Evolutionary conservation across 2,329 filamentous ascomycete species (phyloP).

Genomic region (Plectosphaerella plurivora): DNA sequence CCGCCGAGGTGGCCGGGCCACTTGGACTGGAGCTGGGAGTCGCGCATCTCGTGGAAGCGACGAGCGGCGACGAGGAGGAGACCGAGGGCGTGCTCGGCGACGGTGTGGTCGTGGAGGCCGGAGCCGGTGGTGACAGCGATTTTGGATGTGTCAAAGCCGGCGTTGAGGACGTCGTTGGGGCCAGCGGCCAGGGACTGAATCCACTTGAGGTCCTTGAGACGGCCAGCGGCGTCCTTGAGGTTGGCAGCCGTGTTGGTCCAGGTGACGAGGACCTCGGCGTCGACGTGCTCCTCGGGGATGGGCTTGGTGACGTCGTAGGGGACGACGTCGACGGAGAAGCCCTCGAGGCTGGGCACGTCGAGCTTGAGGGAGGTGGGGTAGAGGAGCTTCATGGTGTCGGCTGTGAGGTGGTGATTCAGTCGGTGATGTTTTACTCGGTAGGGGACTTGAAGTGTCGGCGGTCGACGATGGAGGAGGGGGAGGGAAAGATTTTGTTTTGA

Average conservation of each 20-base stretch:
- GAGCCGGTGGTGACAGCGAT: conserved; percentile 56
- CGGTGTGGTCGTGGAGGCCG: conserved; percentile 59
- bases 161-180: conserved; percentile 59
- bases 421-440: neutral
- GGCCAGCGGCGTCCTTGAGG: conserved; percentile 51
- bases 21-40: conserved; percentile 50
- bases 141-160: conserved; percentile 51
- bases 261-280: conserved; percentile 58
- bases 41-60: conserved; percentile 58
- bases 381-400: conserved; percentile 54
- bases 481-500: neutral
- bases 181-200: conserved; percentile 64
- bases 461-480: neutral
- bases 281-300: conserved; percentile 52
- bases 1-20: conserved; percentile 62
- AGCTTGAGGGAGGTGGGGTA: conserved; percentile 61
- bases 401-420: neutral
- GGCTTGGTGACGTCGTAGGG: conserved; percentile 53
- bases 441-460: neutral
- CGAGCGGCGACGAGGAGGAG: conserved; percentile 51
- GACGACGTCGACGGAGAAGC: conserved; percentile 53
- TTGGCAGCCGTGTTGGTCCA: conserved; percentile 57
- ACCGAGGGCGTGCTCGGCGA: conserved; percentile 60
- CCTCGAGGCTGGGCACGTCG: conserved; percentile 49
- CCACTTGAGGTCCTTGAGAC: conserved; percentile 55